These are phyloP conservation scores for Borovskyia barvae DNA, from an alignment of 208 protist species.

Conservation along the genomic window DNA sequence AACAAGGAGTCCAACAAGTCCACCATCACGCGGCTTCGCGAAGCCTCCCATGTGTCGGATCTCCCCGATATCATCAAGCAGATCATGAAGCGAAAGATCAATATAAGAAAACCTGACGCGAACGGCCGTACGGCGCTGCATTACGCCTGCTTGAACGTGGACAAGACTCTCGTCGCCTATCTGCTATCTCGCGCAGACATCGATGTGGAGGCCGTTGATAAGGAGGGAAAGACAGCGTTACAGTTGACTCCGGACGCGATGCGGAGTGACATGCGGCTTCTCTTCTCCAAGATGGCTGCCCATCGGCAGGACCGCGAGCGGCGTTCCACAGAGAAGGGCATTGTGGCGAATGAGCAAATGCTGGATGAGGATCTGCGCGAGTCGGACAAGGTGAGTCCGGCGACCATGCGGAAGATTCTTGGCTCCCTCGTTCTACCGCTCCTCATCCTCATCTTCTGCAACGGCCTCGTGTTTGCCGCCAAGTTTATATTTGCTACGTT, in stretches of 20 bases:
- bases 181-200: constrained; percentile 46
- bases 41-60: constrained; percentile 26
- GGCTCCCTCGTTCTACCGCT: constrained; percentile 65
- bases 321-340: constrained; percentile 18
- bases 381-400: constrained; percentile 75
- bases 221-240: constrained; percentile 50
- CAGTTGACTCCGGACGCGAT: constrained; percentile 40
- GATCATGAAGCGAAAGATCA: constrained; percentile 40
- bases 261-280: constrained; percentile 42
- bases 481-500: constrained; percentile 61
- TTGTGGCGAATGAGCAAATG: constrained; percentile 49
- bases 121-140: constrained; percentile 69
- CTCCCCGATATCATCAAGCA: constrained; percentile 40
- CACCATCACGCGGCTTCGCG: constrained; percentile 13
- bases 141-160: constrained; percentile 51
- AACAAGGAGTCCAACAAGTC: constrained; percentile 4
- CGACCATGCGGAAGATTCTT: constrained; percentile 66
- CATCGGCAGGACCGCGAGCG: constrained; percentile 31
- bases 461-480: constrained; percentile 63
- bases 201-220: constrained; percentile 44
- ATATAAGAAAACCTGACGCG: constrained; percentile 57
- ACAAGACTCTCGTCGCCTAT: constrained; percentile 35
- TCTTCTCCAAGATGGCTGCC: constrained; percentile 54
- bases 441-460: constrained; percentile 78
- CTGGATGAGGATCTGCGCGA: constrained; percentile 45